Base-by-base conservation (phyloP, 495 filamentous ascomycete species). In the Podospora didyma region DNA sequence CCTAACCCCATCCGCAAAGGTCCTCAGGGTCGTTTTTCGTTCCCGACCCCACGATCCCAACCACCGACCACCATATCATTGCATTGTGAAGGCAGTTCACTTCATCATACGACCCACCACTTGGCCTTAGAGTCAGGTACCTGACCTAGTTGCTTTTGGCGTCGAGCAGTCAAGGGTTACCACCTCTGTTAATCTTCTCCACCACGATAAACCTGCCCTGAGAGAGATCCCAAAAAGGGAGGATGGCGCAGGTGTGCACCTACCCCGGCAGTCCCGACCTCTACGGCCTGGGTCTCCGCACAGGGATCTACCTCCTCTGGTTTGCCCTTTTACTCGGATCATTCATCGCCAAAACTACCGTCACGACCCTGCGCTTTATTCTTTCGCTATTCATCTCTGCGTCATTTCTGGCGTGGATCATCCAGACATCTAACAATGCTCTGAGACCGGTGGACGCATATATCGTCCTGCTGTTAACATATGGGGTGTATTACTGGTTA, bases 261-360 rank as follows among this genome's bases (percentile, higher is more conserved):
- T 22, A 59, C 21, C 3, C 11, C 2, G 49, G 50, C 23, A 45
- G 53, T 22, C 50, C 56, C 9, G 19, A 21, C 26, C 14, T 51
- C 6, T 53, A 59, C 54, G 65, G 65, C 34, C 50, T 69, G 21
- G 67, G 67, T 23, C 57, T 69, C 53, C 67, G 67, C 49, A 57
- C 59, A 26, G 60, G 56, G 37, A 63, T 69, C 46, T 69, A 69
- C 46, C 51, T 66, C 31, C 62, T 57, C 12, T 69, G 65, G 67
- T 58, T 51, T 34, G 57, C 47, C 7, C 46, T 23, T 3, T 21
- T 59, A 20, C 20, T 59, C 1, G 39, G 34, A 46, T 12, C 66
- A 39, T 59, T 26, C 22, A 20, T 49, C 26, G 34, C 49, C 19
- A 21, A 4, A 11, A 31, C 16, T 20, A 44, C n/a, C 11, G 48